phyloP scores from a whole-genome alignment of 1,284 basidiomycete genomes.

The Abortiporus biennis region DNA sequence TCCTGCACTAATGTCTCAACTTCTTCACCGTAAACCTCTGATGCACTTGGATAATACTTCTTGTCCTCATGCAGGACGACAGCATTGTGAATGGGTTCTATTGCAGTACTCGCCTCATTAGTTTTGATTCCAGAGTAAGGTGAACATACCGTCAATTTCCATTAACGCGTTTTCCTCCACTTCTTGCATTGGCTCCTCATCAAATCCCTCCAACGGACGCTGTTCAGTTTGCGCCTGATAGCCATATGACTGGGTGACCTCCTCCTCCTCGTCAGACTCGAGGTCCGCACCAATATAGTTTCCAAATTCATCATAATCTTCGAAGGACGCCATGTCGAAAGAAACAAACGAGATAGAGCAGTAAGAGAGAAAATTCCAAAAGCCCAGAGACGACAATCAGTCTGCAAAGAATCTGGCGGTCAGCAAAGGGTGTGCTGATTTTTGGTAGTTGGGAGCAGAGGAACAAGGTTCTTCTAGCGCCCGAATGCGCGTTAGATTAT shows the following conservation, averaged over 20 bases:
- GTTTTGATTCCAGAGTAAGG: slow-evolving; percentile 1
- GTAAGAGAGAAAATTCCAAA: too few species aligned
- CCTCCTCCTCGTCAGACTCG: slow-evolving; percentile 82
- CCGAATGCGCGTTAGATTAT: too few species aligned
- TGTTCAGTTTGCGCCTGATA: slow-evolving; percentile 30
- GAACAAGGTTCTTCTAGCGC: too few species aligned
- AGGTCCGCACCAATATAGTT: slow-evolving; percentile 95
- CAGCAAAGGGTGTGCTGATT: background rate
- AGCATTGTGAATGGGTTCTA: slow-evolving; percentile 76
- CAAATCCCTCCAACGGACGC: slow-evolving; percentile 69
- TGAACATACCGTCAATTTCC: slow-evolving; percentile 71
- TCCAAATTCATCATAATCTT: slow-evolving; percentile 89
- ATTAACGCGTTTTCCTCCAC: slow-evolving; percentile 60
- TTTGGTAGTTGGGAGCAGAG: background rate
- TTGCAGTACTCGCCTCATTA: slow-evolving; percentile 3
- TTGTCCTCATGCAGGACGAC: slow-evolving; percentile 97
- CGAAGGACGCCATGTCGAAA: slow-evolving; percentile 65
- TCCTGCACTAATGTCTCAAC: slow-evolving; percentile 98
- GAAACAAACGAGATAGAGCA: background rate
- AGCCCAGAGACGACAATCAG: too few species aligned
- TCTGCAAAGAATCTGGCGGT: slow-evolving; percentile 12
- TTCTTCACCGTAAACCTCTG: slow-evolving; percentile 88
- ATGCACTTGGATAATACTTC: slow-evolving; percentile 93
- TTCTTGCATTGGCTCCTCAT: slow-evolving; percentile 57
- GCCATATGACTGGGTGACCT: slow-evolving; percentile 45